Evolutionary conservation across 1,284 basidiomycete genomes (phyloP).

Genomic region (Termitomyces sp.): DNA sequence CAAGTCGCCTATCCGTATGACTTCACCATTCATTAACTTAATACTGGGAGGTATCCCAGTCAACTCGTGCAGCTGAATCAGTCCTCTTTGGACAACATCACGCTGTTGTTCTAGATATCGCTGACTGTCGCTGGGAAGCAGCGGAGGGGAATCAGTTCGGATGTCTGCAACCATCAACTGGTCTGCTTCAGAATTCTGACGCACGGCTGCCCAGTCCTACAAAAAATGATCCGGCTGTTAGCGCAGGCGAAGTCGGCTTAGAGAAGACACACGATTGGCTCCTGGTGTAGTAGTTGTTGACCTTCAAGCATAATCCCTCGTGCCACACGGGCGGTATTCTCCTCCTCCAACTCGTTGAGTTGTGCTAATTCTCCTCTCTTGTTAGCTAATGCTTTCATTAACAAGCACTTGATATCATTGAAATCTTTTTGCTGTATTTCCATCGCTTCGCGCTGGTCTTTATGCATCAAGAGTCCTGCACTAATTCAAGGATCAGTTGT

Average conservation of each 20-base stretch:
- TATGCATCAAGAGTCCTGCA: slow-evolving; percentile 25
- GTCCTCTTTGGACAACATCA: slow-evolving; percentile 33
- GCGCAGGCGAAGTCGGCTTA: background rate
- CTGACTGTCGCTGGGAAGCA: slow-evolving; percentile 27
- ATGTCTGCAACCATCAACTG: slow-evolving; percentile 9
- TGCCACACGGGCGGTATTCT: slow-evolving; percentile 28
- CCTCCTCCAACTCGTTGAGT: slow-evolving; percentile 30
- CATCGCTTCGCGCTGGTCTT: slow-evolving; percentile 30
- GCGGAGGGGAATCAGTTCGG: slow-evolving; percentile 17
- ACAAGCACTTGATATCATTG: slow-evolving; percentile 29
- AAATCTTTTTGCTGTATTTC: slow-evolving; percentile 29
- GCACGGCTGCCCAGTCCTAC: slow-evolving; percentile 26
- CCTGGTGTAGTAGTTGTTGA: slow-evolving; percentile 33
- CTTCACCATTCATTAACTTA: slow-evolving; percentile 45
- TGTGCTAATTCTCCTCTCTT: slow-evolving; percentile 29
- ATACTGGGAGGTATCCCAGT: slow-evolving; percentile 48
- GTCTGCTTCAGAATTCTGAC: slow-evolving; percentile 16
- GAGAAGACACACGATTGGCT: background rate
- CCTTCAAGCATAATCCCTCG: slow-evolving; percentile 44
- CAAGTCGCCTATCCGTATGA: slow-evolving; percentile 32
- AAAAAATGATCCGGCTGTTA: background rate
- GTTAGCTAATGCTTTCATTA: slow-evolving; percentile 33
- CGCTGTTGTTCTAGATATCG: slow-evolving; percentile 36
- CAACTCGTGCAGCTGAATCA: slow-evolving; percentile 40
- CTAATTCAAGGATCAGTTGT: background rate